Evolutionary conservation across 1,284 basidiomycete species (phyloP).

Genomic region (Apiotrichum laibachii): DNA sequence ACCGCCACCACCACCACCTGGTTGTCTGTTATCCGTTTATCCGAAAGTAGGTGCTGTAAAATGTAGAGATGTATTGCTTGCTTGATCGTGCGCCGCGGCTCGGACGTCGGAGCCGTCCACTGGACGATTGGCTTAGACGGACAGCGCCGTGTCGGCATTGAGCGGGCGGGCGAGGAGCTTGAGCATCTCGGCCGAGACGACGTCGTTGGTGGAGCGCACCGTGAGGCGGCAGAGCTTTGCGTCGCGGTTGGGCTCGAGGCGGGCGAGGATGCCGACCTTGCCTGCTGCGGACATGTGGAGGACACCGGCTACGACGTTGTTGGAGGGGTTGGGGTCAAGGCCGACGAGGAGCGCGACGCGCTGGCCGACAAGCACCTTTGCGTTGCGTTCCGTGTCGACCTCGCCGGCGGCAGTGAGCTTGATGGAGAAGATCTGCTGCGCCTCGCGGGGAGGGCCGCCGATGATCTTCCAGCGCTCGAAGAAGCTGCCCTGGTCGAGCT

Average conservation of each 20-base stretch:
- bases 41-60: too few relatives aligned
- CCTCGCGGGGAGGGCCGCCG: constrained; percentile 84
- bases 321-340: constrained; percentile 76
- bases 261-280: constrained; percentile 90
- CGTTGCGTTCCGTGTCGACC: constrained; percentile 70
- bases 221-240: constrained; percentile 94
- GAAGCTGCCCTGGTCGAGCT: constrained; percentile 77
- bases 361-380: constrained; percentile 72
- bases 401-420: constrained; percentile 64
- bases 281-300: constrained; percentile 81
- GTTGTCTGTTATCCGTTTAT: too few relatives aligned
- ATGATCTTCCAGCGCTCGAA: constrained; percentile 98
- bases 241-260: constrained; percentile 90
- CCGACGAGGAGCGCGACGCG: constrained; percentile 72
- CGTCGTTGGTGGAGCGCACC: constrained; percentile 89
- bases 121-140: background rate
- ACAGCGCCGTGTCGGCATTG: constrained; percentile 38
- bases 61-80: background rate
- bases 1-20: background rate
- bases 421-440: constrained; percentile 83
- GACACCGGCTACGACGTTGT: constrained; percentile 83
- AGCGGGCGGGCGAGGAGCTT: constrained; percentile 51
- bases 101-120: background rate
- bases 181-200: constrained; percentile 78
- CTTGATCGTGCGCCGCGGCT: too few relatives aligned